Percentiles rank a stretch among this genome's conserved stretches.
phyloP scores from a whole-genome alignment of 169 alveolate genomes.

The Miamiensis avidus region DNA sequence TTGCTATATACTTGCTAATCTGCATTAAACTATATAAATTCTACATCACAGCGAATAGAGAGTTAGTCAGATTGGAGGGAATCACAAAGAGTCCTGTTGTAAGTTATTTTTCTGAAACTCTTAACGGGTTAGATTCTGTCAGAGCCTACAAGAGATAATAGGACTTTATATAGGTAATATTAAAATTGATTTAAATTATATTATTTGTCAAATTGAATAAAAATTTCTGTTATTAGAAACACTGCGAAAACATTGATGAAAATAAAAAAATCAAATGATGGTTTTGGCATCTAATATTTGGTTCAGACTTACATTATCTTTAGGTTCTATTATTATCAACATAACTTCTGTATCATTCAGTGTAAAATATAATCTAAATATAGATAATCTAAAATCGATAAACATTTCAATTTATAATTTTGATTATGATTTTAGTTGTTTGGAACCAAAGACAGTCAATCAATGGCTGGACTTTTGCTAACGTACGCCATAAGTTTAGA shows the following conservation, averaged over 20 bases:
- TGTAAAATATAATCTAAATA: neutral
- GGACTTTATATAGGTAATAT: neutral
- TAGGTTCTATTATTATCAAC: constrained; percentile 25
- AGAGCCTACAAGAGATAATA: constrained; percentile 57
- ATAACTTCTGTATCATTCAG: constrained; percentile 33
- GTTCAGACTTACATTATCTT: constrained; percentile 20
- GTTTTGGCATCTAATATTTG: constrained; percentile 22
- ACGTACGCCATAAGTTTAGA: constrained; percentile 36
- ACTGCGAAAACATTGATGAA: constrained; percentile 28
- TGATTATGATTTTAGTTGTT: no score
- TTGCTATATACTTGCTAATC: constrained; percentile 6
- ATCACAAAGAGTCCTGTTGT: constrained; percentile 60
- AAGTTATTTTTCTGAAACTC: constrained; percentile 70
- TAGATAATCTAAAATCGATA: no score
- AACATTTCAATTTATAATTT: no score
- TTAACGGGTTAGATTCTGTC: constrained; percentile 66
- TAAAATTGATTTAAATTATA: neutral
- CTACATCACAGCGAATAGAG: constrained; percentile 53
- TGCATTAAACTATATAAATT: constrained; percentile 14
- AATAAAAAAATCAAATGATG: constrained; percentile 29
- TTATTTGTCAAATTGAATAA: neutral
- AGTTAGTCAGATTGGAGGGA: constrained; percentile 59
- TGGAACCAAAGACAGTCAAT: constrained; percentile 23
- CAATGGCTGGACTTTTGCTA: constrained; percentile 37
- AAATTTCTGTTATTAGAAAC: neutral